Evolutionary conservation across 176 grass and related monocot species (phyloP).

Genomic region (Thinopyrum elongatum): DNA sequence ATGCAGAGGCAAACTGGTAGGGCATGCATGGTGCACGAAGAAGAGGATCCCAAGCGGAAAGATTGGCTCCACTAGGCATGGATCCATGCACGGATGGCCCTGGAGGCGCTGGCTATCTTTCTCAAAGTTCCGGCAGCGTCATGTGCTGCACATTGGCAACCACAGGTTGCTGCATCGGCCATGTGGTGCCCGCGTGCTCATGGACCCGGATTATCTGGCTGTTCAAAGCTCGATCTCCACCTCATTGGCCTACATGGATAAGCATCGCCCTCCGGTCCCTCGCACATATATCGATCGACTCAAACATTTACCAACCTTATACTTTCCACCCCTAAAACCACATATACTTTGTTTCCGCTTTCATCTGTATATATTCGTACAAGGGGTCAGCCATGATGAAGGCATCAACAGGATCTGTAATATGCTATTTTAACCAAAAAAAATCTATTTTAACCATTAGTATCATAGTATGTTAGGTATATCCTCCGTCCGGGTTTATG

Average conservation of each 20-base stretch:
- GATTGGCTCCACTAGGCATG: background rate
- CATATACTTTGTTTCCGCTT: background rate
- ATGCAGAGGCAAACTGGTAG: background rate
- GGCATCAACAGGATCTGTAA: too few species aligned
- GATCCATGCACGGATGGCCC: conserved; percentile 25
- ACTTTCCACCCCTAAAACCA: too few species aligned
- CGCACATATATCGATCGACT: background rate
- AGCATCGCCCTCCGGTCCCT: background rate
- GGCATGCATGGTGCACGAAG: background rate
- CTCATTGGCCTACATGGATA: background rate
- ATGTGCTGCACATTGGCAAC: conserved; percentile 32
- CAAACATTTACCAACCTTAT: background rate
- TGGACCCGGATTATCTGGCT: background rate
- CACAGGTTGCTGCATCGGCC: conserved; percentile 36
- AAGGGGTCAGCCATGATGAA: background rate
- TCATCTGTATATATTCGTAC: background rate
- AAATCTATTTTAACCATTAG: too few species aligned
- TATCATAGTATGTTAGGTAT: too few species aligned
- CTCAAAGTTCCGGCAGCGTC: conserved; percentile 29
- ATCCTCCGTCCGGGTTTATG: too few species aligned
- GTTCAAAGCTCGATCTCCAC: background rate
- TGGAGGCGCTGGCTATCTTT: conserved; percentile 19
- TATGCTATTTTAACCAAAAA: too few species aligned
- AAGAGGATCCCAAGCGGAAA: background rate
- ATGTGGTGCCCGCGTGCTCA: conserved; percentile 44